These are phyloP conservation scores for Fusarium clavum DNA, from an alignment of 2,329 filamentous ascomycete species.

Conservation along the genomic window DNA sequence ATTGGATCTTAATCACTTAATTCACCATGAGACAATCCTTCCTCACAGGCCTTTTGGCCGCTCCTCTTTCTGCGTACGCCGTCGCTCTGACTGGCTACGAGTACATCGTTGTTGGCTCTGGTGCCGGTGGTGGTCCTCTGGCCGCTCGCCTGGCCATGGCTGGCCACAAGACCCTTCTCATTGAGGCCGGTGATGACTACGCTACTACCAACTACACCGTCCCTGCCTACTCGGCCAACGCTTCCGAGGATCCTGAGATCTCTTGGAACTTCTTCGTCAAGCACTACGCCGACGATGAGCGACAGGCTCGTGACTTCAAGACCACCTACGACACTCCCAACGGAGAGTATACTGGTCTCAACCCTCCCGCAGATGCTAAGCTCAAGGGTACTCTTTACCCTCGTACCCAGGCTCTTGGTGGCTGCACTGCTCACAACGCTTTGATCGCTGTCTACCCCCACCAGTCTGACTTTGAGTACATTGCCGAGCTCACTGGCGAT, in stretches of 20 bases:
- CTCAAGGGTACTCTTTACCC: conserved; percentile 61
- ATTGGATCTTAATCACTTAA: neutral
- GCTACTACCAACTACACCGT: conserved; percentile 63
- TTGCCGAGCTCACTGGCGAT: conserved; percentile 70
- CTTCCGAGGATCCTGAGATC: conserved; percentile 66
- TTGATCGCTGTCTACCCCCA: conserved; percentile 69
- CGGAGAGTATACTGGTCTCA: conserved; percentile 62
- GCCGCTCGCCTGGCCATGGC: conserved; percentile 69
- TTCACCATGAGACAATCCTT: conserved; percentile 33
- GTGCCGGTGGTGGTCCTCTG: conserved; percentile 69
- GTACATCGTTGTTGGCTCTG: conserved; percentile 72
- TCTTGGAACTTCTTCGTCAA: conserved; percentile 74
- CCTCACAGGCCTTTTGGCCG: conserved; percentile 26
- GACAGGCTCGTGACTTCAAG: conserved; percentile 68
- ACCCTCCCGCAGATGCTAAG: conserved; percentile 55
- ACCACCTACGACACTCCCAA: conserved; percentile 65
- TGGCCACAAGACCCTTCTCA: conserved; percentile 68
- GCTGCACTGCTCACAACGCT: conserved; percentile 70
- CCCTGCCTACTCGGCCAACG: conserved; percentile 64
- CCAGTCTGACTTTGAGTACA: conserved; percentile 68
- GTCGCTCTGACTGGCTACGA: conserved; percentile 54
- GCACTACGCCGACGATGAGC: conserved; percentile 66
- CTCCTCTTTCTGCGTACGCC: conserved; percentile 25
- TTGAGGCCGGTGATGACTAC: conserved; percentile 72
- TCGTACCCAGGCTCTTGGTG: conserved; percentile 59